phyloP scores from a whole-genome alignment of 2,329 filamentous ascomycete genomes.

The Hypoxylon sp. region DNA sequence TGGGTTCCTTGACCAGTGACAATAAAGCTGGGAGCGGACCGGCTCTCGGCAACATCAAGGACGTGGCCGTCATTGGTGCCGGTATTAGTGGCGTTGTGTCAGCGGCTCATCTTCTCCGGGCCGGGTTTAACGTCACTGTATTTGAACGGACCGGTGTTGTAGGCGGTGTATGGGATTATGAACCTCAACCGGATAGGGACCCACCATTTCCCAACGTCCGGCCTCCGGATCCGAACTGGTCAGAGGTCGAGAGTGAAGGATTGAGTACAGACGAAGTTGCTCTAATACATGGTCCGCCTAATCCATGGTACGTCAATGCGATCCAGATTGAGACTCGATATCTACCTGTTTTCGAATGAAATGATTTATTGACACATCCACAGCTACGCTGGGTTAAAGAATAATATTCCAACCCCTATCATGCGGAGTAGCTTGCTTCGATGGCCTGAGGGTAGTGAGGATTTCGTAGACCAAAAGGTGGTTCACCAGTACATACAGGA shows the following conservation, averaged over 20 bases:
- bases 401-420: conserved; percentile 78
- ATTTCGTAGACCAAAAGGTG: conserved; percentile 70
- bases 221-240: conserved; percentile 48
- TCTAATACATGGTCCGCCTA: conserved; percentile 62
- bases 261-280: conserved; percentile 47
- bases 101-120: conserved; percentile 74
- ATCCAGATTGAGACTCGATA: background rate
- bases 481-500: conserved; percentile 74
- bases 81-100: conserved; percentile 74
- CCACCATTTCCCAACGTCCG: conserved; percentile 51
- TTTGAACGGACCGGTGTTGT: conserved; percentile 73
- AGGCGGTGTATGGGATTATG: conserved; percentile 78
- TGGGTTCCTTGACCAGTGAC: conserved; percentile 40
- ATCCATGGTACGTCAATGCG: conserved; percentile 62
- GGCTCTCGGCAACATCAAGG: conserved; percentile 49
- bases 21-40: conserved; percentile 13
- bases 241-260: conserved; percentile 44
- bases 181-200: conserved; percentile 64
- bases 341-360: background rate
- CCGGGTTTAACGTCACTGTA: conserved; percentile 70
- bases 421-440: conserved; percentile 60
- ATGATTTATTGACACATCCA: conserved; percentile 14
- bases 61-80: conserved; percentile 74
- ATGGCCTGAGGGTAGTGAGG: conserved; percentile 73
- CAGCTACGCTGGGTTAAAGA: conserved; percentile 71